Evolutionary conservation across 768 basidiomycete genomes (phyloP).

Genomic region (Boletus subcaerulescens): DNA sequence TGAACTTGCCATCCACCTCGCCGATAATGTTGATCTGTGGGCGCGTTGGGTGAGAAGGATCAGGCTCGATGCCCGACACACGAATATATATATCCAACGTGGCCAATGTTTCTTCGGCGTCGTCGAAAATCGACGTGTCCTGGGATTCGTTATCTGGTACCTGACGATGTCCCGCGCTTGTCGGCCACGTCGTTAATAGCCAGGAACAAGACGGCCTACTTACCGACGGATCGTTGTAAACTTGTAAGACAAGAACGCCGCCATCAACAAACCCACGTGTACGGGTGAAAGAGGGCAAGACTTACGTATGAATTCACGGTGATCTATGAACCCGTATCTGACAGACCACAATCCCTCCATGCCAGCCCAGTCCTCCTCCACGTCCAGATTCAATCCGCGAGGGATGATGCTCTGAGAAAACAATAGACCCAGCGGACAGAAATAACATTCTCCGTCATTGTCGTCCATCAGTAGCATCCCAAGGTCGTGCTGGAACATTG

Average conservation of each 20-base stretch:
- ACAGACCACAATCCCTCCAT: slow-evolving; percentile 58
- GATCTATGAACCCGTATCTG: slow-evolving; percentile 68
- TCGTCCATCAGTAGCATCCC: slow-evolving; percentile 48
- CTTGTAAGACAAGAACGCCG: slow-evolving; percentile 25
- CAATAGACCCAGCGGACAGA: slow-evolving; percentile 46
- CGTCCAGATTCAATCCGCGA: slow-evolving; percentile 32
- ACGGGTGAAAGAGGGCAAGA: neutral
- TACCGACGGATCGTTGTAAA: slow-evolving; percentile 46
- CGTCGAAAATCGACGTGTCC: slow-evolving; percentile 49
- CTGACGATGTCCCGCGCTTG: slow-evolving; percentile 13
- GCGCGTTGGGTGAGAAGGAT: slow-evolving; percentile 47
- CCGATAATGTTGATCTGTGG: slow-evolving; percentile 57
- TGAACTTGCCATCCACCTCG: slow-evolving; percentile 45
- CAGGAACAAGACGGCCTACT: neutral
- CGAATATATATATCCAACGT: slow-evolving; percentile 46
- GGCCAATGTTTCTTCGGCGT: slow-evolving; percentile 49
- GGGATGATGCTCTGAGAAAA: slow-evolving; percentile 53
- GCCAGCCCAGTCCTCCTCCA: slow-evolving; percentile 34
- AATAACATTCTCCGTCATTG: slow-evolving; percentile 32
- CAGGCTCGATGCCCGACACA: slow-evolving; percentile 39
- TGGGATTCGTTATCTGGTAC: slow-evolving; percentile 32
- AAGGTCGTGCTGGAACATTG: slow-evolving; percentile 53
- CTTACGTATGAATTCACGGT: slow-evolving; percentile 62
- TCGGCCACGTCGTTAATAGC: neutral
- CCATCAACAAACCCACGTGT: slow-evolving; percentile 4